These are phyloP conservation scores for Tephrocybe sp. DNA, from an alignment of 768 basidiomycete genomes.

Conservation along the genomic window DNA sequence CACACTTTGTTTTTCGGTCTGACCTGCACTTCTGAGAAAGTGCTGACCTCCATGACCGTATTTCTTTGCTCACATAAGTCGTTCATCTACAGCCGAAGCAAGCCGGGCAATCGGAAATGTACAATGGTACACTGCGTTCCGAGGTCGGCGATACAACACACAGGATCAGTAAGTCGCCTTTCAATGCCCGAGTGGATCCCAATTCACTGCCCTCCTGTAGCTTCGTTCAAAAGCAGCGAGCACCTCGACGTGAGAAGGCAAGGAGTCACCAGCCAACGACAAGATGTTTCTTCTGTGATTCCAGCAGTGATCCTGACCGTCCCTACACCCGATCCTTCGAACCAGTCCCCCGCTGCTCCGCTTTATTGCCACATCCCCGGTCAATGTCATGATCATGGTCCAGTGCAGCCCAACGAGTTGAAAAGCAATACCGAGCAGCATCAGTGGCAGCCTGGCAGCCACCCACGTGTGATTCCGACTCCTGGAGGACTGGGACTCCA, in stretches of 20 bases:
- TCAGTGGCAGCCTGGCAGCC: too few species aligned
- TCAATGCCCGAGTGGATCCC: too few species aligned
- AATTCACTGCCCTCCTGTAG: neutral
- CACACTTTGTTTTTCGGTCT: slow-evolving; percentile 5
- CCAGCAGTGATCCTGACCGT: slow-evolving; percentile 15
- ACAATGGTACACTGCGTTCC: neutral
- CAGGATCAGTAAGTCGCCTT: slow-evolving; percentile 1
- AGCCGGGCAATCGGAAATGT: neutral
- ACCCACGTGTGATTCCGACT: neutral
- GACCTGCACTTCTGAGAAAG: slow-evolving; percentile 7
- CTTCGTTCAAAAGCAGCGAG: neutral
- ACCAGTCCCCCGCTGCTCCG: too few species aligned
- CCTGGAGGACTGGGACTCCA: slow-evolving; percentile 7
- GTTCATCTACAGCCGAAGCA: slow-evolving; percentile 4
- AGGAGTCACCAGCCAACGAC: neutral
- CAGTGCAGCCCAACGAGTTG: too few species aligned
- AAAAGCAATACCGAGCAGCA: neutral
- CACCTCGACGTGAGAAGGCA: neutral
- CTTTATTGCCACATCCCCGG: too few species aligned
- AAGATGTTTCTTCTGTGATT: slow-evolving; percentile 1
- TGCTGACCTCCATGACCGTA: neutral
- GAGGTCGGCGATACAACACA: neutral
- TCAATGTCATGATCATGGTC: neutral
- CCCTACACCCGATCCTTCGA: slow-evolving; percentile 14
- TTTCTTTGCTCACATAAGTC: neutral